Conservation (phyloP, 306 rosid genomes). For the Carpinus viminea region DNA sequence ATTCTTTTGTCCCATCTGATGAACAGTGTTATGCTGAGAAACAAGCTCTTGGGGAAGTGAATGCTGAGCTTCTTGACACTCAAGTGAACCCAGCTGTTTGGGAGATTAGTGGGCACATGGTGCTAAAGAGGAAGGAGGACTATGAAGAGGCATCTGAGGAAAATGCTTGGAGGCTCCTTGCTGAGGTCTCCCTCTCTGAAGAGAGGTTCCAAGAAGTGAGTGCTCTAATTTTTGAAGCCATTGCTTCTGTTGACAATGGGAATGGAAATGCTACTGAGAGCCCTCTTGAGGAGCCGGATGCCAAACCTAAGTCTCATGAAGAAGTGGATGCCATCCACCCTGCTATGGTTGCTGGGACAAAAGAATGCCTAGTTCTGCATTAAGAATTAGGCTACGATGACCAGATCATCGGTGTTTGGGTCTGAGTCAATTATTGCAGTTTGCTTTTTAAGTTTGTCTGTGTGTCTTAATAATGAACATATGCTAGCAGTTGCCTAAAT, state of each 20-base stretch:
- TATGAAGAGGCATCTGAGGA: conserved; percentile 89
- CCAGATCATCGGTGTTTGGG: conserved; percentile 25
- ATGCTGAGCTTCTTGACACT: conserved; percentile 83
- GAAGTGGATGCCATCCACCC: conserved; percentile 37
- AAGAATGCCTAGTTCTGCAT: conserved; percentile 72
- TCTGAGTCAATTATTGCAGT: conserved; percentile 30
- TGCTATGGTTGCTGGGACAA: conserved; percentile 52
- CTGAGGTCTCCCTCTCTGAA: conserved; percentile 87
- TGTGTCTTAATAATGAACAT: conserved; percentile 29
- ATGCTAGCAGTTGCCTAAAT: conserved; percentile 35
- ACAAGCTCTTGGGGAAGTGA: conserved; percentile 96
- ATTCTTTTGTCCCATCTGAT: background rate
- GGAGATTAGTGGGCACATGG: conserved; percentile 99
- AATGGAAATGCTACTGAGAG: background rate
- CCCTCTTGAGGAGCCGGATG: conserved; percentile 13
- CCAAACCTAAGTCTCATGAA: conserved; percentile 20
- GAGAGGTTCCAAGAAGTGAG: conserved; percentile 85
- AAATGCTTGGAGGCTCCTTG: conserved; percentile 94
- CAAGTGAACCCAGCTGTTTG: conserved; percentile 99
- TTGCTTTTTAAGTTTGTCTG: conserved; percentile 27
- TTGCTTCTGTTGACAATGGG: conserved; percentile 34
- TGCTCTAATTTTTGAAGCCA: conserved; percentile 69
- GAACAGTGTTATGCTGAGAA: conserved; percentile 94
- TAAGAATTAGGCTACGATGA: conserved; percentile 25
- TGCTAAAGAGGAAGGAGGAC: conserved; percentile 85